Conservation (phyloP, 1,139 yeast species). For the Spathaspora jeffriesii region DNA sequence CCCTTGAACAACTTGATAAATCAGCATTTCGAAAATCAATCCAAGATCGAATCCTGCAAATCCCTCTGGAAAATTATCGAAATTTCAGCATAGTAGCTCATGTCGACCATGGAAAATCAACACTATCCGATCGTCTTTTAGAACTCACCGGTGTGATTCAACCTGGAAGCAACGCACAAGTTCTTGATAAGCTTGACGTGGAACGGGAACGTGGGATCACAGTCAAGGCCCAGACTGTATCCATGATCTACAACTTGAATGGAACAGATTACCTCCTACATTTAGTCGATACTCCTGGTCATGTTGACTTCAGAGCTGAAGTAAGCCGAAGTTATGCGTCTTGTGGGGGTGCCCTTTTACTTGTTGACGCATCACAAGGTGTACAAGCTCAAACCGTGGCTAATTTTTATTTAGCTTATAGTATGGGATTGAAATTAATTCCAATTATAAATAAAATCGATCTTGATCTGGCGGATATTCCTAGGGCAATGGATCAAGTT, state of each 20-base stretch:
- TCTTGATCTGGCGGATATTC: constrained; percentile 84
- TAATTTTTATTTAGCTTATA: constrained; percentile 86
- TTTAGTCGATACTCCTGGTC: constrained; percentile 97
- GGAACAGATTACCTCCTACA: constrained; percentile 76
- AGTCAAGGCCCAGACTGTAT: constrained; percentile 94
- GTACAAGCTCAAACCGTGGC: constrained; percentile 99
- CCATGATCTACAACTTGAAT: constrained; percentile 75
- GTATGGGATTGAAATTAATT: constrained; percentile 76
- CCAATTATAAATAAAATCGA: constrained; percentile 95
- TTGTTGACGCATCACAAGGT: constrained; percentile 96
- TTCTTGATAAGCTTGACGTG: constrained; percentile 87
- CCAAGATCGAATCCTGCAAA: constrained; percentile 61
- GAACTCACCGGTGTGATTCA: constrained; percentile 90
- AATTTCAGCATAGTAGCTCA: constrained; percentile 97
- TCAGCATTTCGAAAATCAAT: constrained; percentile 33
- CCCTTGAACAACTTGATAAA: constrained; percentile 19
- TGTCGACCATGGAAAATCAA: constrained; percentile 96
- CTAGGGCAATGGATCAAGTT: constrained; percentile 79
- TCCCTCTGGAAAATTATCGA: constrained; percentile 82
- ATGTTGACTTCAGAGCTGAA: constrained; percentile 94
- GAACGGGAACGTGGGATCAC: constrained; percentile 97
- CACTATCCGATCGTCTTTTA: constrained; percentile 81
- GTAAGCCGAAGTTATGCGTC: constrained; percentile 94
- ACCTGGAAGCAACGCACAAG: constrained; percentile 79
- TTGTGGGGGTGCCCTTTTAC: constrained; percentile 89